Evolutionary conservation across 2,329 filamentous ascomycete genomes (phyloP), one percentile per base, ranked within the genome.

Genomic region (Penicillium frequentans): DNA sequence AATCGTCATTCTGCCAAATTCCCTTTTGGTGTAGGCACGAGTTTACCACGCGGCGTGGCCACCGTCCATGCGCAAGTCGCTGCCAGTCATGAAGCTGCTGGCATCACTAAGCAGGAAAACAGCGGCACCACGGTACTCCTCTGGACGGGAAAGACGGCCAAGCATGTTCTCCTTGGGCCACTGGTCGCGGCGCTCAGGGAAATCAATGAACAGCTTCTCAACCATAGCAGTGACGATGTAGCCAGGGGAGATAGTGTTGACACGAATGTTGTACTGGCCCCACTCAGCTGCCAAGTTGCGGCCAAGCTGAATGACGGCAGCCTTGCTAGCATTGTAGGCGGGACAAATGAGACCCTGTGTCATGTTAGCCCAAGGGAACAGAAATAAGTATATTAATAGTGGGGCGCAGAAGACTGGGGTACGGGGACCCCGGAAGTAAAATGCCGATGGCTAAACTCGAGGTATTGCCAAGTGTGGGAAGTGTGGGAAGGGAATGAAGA

Each of bases 151-250:
- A 58, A 91, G 78, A 33, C 86, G 82, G 27, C 83, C 86, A 52
- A 96, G 80, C 91, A 96, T 95, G 75, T 96, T 96, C 75, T 93
- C 87, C 66, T 83, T 88, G 16, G 90, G 85, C 92, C 92, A 96
- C 58, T 87, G 83, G 9, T 70, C 92, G 73, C 93, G 95, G 71
- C 93, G 88, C 64, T 83, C 87, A 5, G 90, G 86, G 89, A 89
- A 96, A 51, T 87, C 81, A 13, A 70, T 44, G 52, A 77, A 77
- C 29, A 79, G 63, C 35, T 73, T 68, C 64, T 77, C 75, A 10
- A 79, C 76, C 77, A 79, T 79, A 42, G 75, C 69, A 4, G 77
- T 79, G 50, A 77, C 73, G 56, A 80, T 80, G 63, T 80, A 79
- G 47, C 78, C 78, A 1, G 78, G 78, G 5, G 73, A 78, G 51